Base-by-base conservation (phyloP, 208 protist genomes). In the Wallacemonas rigidus region DNA sequence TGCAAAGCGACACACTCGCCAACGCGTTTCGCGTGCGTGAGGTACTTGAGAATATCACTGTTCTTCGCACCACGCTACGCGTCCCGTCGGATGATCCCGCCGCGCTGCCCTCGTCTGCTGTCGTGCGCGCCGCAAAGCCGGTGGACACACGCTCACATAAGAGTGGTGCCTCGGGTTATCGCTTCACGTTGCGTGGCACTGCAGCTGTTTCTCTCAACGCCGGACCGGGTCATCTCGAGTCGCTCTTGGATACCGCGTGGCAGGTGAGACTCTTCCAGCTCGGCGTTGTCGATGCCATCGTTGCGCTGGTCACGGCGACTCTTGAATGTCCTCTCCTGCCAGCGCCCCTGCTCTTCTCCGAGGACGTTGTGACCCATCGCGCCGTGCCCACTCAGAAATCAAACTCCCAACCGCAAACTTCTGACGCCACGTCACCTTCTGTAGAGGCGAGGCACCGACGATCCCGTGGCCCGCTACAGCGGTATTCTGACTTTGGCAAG, bases 221-320 rank as follows among this genome's bases (percentile, higher is more conserved):
- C 44, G 69, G 36, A 8, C 9, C 53, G 6, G 53, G 53, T n/a
- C 57, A 63, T 38, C 57, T 63, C 41, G 68, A 78, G 4, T 55
- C 60, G 8, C 70, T 78, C 26, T 50, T 81, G 36, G 77, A 88
- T 71, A 76, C 79, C 1, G 61, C 71, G 69, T 82, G 83, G 79
- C 79, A 85, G 74, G 67, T 56, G 36, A 84, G 83, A 56, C 62
- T 85, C 4, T 85, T 88, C 48, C 74, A 82, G 45, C 76, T 85
- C 17, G 82, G 78, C 45, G 79, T 87, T 1, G 68, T 69, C 17
- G 63, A 73, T 56, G 48, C 75, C 15, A 70, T 70, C 14, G 54
- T 87, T 43, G 53, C 65, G 11, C 70, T 82, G 14, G 64, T 78
- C 36, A 47, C 70, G 40, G 72, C 75, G 17, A 81, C 76, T n/a